Evolutionary conservation across 169 alveolate species (phyloP).

Genomic region (Cryptosporidium xiaoi): DNA sequence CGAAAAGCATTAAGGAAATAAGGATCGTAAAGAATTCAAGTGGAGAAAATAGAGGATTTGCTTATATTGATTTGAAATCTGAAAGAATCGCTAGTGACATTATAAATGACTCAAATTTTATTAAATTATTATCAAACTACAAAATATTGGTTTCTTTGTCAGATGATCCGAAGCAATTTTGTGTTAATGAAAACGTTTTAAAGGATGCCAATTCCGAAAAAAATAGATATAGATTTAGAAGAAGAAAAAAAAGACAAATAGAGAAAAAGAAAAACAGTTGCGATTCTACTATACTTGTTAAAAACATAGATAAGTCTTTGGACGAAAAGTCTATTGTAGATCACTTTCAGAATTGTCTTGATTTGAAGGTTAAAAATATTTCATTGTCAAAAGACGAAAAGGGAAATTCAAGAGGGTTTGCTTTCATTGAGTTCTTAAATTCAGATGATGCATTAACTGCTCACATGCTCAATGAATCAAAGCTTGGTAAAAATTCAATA

Average conservation of each 20-base stretch:
- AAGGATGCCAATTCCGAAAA: neutral
- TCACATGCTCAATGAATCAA: constrained; percentile 71
- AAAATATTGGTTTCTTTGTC: constrained; percentile 24
- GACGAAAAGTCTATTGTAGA: constrained; percentile 9
- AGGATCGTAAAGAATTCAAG: constrained; percentile 73
- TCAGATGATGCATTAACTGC: constrained; percentile 75
- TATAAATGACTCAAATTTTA: neutral
- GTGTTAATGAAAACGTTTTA: neutral
- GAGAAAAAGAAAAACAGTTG: neutral
- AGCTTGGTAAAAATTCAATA: constrained; percentile 42
- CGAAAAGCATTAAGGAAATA: constrained; percentile 51
- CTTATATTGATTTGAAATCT: constrained; percentile 76
- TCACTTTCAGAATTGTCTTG: constrained; percentile 38
- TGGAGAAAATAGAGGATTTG: constrained; percentile 77
- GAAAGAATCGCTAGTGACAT: constrained; percentile 26
- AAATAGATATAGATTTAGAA: neutral
- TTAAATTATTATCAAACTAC: neutral
- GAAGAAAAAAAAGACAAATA: constrained; percentile 3
- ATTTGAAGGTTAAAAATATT: constrained; percentile 27
- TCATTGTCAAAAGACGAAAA: constrained; percentile 40
- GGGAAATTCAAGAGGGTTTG: constrained; percentile 76
- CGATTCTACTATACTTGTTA: constrained; percentile 22
- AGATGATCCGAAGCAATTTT: constrained; percentile 8
- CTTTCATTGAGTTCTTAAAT: constrained; percentile 55
- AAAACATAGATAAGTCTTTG: constrained; percentile 48